phyloP scores from a whole-genome alignment of 305 asterid species.

The Fraxinus angustifolia region DNA sequence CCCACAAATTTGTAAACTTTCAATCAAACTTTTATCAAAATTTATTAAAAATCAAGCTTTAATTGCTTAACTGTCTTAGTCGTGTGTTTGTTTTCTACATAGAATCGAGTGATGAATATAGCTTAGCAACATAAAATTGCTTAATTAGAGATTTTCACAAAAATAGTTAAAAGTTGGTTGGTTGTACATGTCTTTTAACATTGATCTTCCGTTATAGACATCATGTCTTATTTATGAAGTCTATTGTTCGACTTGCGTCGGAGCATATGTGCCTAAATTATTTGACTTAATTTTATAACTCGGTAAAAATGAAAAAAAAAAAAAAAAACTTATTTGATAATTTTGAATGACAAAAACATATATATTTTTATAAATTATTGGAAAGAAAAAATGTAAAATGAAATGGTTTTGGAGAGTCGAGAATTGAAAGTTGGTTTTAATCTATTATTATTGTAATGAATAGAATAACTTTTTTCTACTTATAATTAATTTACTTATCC shows the following conservation, averaged over 20 bases:
- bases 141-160: constrained; percentile 7
- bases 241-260: background rate
- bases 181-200: constrained; percentile 34
- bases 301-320: no score
- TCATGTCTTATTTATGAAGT: constrained; percentile 21
- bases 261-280: background rate
- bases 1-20: no score
- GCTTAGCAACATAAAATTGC: background rate
- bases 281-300: background rate
- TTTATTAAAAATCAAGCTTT: constrained; percentile 1
- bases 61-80: constrained; percentile 20
- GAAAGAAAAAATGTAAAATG: background rate
- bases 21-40: background rate
- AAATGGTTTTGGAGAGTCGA: background rate
- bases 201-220: constrained; percentile 16
- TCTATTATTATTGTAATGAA: background rate
- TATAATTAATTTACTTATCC: background rate
- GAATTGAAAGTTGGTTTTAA: background rate
- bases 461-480: background rate
- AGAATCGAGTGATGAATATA: constrained; percentile 9
- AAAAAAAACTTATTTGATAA: background rate
- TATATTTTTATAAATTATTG: no score
- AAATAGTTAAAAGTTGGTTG: constrained; percentile 23
- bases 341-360: no score
- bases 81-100: background rate